Evolutionary conservation across 768 basidiomycete genomes (phyloP).

Genomic region (Piloderma croceum): DNA sequence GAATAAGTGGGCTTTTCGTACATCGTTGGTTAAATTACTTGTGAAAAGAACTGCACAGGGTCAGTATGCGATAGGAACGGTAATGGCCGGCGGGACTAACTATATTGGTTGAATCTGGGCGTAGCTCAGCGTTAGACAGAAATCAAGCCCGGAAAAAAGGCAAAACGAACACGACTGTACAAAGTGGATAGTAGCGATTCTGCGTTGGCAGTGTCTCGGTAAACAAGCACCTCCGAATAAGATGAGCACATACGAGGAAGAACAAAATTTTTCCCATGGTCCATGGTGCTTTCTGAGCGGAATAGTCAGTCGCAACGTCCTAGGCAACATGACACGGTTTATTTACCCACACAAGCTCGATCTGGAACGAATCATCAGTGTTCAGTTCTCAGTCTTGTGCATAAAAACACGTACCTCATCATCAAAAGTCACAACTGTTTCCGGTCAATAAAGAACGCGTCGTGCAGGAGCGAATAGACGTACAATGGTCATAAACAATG

Average conservation of each 20-base stretch:
- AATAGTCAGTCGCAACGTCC: conserved; percentile 1
- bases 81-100: conserved; percentile 30
- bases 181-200: conserved; percentile 56
- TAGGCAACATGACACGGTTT: not conserved
- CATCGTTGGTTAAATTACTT: conserved; percentile 31
- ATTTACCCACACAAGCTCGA: conserved; percentile 51
- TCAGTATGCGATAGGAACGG: not conserved
- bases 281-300: conserved; percentile 45
- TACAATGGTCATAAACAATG: conserved; percentile 51
- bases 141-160: not conserved
- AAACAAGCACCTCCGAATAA: not conserved
- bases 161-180: conserved; percentile 43
- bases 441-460: conserved; percentile 1
- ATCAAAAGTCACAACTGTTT: conserved; percentile 44
- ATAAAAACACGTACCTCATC: conserved; percentile 37
- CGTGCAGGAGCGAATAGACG: conserved; percentile 14
- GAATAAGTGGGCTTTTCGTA: conserved; percentile 20
- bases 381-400: conserved; percentile 4
- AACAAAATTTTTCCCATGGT: conserved; percentile 51
- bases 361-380: conserved; percentile 22
- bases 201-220: conserved; percentile 12
- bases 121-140: conserved; percentile 1
- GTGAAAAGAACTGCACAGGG: conserved; percentile 37
- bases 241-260: conserved; percentile 36
- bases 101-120: conserved; percentile 49